A percentile compares a stretch with the other conserved stretches of the same genome.
Conservation (phyloP, 2,329 filamentous ascomycete species). For the Monascus ruber region DNA sequence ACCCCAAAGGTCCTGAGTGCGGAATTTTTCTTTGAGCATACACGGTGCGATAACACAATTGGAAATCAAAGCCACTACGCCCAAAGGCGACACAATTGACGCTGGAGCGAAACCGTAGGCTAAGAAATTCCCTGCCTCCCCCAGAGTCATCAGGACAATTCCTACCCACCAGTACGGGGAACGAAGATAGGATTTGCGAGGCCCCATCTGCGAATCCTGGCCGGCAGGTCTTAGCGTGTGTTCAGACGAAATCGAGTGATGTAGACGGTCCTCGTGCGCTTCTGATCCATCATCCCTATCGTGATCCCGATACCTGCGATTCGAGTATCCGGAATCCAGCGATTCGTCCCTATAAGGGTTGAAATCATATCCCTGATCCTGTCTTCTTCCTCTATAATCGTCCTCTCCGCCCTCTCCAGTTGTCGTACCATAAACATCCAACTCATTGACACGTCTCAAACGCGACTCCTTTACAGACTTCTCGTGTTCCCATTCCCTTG, state of each 20-base stretch:
- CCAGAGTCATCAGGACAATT: conserved; percentile 81
- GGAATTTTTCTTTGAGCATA: conserved; percentile 84
- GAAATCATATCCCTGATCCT: conserved; percentile 1
- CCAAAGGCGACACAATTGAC: conserved; percentile 90
- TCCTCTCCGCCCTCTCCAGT: conserved; percentile 7
- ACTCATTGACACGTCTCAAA: conserved; percentile 33
- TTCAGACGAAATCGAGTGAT: conserved; percentile 28
- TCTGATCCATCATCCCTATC: conserved; percentile 36
- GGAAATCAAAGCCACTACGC: conserved; percentile 90
- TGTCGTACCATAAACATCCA: conserved; percentile 35
- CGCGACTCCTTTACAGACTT: conserved; percentile 45
- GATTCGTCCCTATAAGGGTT: conserved; percentile 10
- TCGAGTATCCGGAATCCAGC: conserved; percentile 4
- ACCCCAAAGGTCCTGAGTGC: conserved; percentile 72
- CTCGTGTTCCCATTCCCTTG: conserved; percentile 54
- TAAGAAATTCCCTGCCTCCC: conserved; percentile 91
- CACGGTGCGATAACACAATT: conserved; percentile 95
- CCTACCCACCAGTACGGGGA: conserved; percentile 96
- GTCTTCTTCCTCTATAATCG: conserved; percentile 5
- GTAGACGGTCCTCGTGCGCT: conserved; percentile 18
- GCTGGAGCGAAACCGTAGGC: conserved; percentile 96
- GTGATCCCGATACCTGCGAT: conserved; percentile 6
- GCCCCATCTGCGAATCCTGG: conserved; percentile 25
- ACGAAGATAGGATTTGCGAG: conserved; percentile 64
- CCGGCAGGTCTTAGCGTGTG: conserved; percentile 28